Base-by-base conservation (phyloP, 345 rosid species). In the Salix arbutifolia region DNA sequence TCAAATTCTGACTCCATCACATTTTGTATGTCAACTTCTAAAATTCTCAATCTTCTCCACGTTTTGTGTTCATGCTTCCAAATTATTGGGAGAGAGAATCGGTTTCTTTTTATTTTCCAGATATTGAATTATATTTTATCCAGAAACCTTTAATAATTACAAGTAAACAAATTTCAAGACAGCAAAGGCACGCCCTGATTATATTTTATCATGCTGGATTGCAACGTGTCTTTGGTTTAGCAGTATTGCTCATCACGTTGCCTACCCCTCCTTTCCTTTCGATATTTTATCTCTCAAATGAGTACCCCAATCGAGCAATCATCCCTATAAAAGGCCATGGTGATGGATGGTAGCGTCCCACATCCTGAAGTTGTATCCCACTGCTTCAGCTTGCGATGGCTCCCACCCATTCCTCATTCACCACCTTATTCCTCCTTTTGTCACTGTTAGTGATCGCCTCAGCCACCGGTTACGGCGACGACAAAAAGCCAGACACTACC, bases 371-470 rank as follows among this genome's bases (percentile, higher is more conserved):
- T 1, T 25, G 56, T 8, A 10, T 40, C 65, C n/a, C 19, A 44
- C 11, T 35, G 25, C 23, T 9, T 48, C 28, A 33, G 60, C 0
- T 16, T 13, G 65, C 62, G 37, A 83, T 81, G 86, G 74, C 80
- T 46, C 53, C 28, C 26, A 66, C 69, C 17, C 61, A 26, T 70
- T 53, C 75, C 68, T 52, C 71, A 31, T 61, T 61, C 35, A 60
- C 77, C 8, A 11, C 73, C n/a, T 74, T 69, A 75, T 37, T 80
- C 83, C 70, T 84, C 37, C 77, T 87, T 37, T 73, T 78, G 38
- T 74, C 85, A 46, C 23, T 84, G 73, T 62, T 75, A 19, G 60
- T 72, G 4, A 25, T 77, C 17, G 71, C 72, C 44, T 73, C 75
- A 14, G 83, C 79, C 46, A 2, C 17, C 5, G 69, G 44, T 40